Evolutionary conservation across 345 rosid genomes (phyloP), one percentile per base, ranked within the genome.

Genomic region (Euphorbia pulcherrima): DNA sequence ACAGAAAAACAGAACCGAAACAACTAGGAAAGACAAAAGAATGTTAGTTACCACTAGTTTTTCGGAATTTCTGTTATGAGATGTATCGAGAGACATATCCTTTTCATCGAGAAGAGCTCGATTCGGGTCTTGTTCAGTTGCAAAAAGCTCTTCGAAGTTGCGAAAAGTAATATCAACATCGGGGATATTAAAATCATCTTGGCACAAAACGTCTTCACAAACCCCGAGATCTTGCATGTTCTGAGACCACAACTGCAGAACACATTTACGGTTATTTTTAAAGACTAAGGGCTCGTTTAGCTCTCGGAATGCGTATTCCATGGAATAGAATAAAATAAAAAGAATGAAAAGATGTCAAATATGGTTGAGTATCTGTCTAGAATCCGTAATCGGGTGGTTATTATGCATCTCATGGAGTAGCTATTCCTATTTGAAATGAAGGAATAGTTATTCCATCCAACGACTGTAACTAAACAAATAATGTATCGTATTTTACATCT

Each of bases 141-240:
- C 86, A 69, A 92, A 92, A 12, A 86, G 77, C 37, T 88, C 98
- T 72, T 92, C 98, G 68, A 84, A 84, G 83, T 84, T 88, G 68
- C 76, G 72, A 72, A 90, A 90, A 48, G 89, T 84, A 68, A 83
- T 70, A 75, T 88, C 97, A 58, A 92, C 87, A 64, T 92, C 97
- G 35, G 97, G 97, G 52, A 87, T 88, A 64, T 82, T 82, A 35
- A 86, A 80, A 74, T 90, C 85, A 54, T 86, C 89, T 48, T 69
- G 71, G 57, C 69, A 74, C 11, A 77, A 73, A 50, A 72, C 74
- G 60, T 92, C 93, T 76, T 92, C 88, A 63, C 97, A 92, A 64
- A 90, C 86, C 16, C 92, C 97, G 69, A 90, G 82, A 65, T 92
- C 98, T 86, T 85, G 92, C 78, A 92, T 81, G 70, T 84, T 90